Conservation (phyloP, 768 basidiomycete genomes). For the Termitomyces sp. region DNA sequence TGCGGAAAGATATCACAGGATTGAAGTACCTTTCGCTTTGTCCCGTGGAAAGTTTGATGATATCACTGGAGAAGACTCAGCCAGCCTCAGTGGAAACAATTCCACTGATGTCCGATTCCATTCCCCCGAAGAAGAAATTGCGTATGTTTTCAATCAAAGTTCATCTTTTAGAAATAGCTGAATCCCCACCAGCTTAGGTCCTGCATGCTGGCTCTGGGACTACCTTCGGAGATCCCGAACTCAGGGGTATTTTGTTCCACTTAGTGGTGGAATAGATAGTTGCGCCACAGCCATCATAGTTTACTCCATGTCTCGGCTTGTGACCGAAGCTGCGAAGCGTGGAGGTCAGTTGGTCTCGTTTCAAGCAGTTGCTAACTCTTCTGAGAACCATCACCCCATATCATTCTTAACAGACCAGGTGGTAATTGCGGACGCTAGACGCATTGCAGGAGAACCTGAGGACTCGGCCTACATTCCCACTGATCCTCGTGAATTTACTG, state of each 20-base stretch:
- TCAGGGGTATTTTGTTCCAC: slow-evolving; percentile 92
- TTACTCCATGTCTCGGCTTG: slow-evolving; percentile 93
- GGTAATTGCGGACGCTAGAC: slow-evolving; percentile 86
- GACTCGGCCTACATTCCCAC: slow-evolving; percentile 80
- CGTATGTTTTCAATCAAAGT: slow-evolving; percentile 52
- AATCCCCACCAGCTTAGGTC: slow-evolving; percentile 64
- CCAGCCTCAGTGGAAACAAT: slow-evolving; percentile 33
- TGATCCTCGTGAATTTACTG: slow-evolving; percentile 84
- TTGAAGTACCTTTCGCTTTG: slow-evolving; percentile 78
- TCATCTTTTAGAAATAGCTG: not conserved
- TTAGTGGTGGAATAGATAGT: slow-evolving; percentile 96
- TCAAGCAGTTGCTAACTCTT: not conserved
- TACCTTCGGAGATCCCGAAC: slow-evolving; percentile 92
- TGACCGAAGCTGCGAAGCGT: slow-evolving; percentile 68
- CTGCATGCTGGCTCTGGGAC: slow-evolving; percentile 99
- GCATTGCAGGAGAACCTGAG: slow-evolving; percentile 82
- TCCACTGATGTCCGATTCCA: slow-evolving; percentile 67
- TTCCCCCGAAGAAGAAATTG: slow-evolving; percentile 93
- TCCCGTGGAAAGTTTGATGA: slow-evolving; percentile 73
- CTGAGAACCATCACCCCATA: not conserved
- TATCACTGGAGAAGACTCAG: slow-evolving; percentile 46
- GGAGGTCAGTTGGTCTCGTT: slow-evolving; percentile 45
- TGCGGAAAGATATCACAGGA: slow-evolving; percentile 72
- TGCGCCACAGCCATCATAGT: slow-evolving; percentile 97
- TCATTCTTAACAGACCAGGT: slow-evolving; percentile 36